Conservation (phyloP, 2,329 filamentous ascomycete species). For the Aschersonia sp. region DNA sequence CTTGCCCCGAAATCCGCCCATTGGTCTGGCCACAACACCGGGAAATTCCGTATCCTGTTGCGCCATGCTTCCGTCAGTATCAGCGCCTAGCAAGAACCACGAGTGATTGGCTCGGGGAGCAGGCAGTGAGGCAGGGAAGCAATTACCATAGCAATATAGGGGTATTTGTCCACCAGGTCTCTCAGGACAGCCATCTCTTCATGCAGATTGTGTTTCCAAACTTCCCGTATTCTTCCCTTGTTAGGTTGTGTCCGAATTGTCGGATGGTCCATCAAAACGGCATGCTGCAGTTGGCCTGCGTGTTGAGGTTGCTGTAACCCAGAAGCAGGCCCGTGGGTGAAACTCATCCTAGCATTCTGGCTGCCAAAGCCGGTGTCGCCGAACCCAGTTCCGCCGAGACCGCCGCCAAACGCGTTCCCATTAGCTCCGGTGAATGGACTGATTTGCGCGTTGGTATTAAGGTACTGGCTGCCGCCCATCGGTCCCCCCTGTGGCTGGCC, state of each 20-base stretch:
- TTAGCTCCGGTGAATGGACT: constrained; percentile 49
- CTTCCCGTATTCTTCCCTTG: constrained; percentile 80
- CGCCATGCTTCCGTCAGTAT: constrained; percentile 1
- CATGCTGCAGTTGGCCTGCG: constrained; percentile 24
- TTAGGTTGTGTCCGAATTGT: constrained; percentile 38
- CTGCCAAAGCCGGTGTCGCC: constrained; percentile 63
- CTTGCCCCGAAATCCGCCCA: constrained; percentile 87
- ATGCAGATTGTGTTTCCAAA: constrained; percentile 84
- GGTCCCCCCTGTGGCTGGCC: constrained; percentile 33
- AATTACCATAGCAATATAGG: constrained; percentile 93
- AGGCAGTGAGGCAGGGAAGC: background rate
- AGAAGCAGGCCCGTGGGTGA: constrained; percentile 51
- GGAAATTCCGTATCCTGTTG: constrained; percentile 89
- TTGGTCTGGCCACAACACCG: constrained; percentile 89
- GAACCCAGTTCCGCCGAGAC: constrained; percentile 42
- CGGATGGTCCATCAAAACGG: constrained; percentile 25
- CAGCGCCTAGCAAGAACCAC: too few species aligned
- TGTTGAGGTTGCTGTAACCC: constrained; percentile 45
- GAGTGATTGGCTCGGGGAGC: background rate
- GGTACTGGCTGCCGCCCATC: constrained; percentile 57
- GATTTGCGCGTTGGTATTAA: constrained; percentile 50
- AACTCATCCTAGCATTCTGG: constrained; percentile 78
- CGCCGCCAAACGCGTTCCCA: constrained; percentile 40
- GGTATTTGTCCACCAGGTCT: constrained; percentile 75
- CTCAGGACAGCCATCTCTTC: constrained; percentile 81